phyloP scores from a whole-genome alignment of 164 flowering plant genomes.

The Stephania japonica region DNA sequence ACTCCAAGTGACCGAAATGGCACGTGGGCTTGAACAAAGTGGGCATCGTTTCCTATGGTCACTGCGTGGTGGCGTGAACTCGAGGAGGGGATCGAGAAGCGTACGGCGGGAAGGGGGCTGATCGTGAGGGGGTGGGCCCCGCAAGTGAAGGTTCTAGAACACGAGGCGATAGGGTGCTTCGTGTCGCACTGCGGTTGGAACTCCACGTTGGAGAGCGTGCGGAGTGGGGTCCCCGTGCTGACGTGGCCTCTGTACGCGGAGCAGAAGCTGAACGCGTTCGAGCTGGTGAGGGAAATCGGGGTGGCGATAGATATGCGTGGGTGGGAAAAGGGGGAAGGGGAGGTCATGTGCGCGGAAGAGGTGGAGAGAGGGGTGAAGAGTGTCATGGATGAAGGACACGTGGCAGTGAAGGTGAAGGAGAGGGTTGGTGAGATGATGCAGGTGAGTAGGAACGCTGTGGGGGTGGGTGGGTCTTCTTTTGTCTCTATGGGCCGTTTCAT shows the following conservation, averaged over 20 bases:
- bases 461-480: not conserved
- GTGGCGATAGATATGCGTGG: constrained; percentile 4
- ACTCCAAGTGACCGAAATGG: constrained; percentile 30
- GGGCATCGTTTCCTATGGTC: constrained; percentile 40
- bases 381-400: not conserved
- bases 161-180: constrained; percentile 17
- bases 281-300: constrained; percentile 12
- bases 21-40: constrained; percentile 29
- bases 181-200: constrained; percentile 22
- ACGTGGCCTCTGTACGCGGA: constrained; percentile 21
- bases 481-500: not conserved
- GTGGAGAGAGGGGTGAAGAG: not conserved
- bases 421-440: not conserved
- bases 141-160: constrained; percentile 11
- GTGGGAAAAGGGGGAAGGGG: too few species aligned
- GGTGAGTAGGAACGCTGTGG: not conserved
- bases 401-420: not conserved
- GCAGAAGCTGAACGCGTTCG: constrained; percentile 15
- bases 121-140: constrained; percentile 9
- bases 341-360: not conserved
- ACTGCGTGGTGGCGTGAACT: constrained; percentile 16
- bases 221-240: constrained; percentile 16
- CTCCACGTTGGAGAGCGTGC: constrained; percentile 14
- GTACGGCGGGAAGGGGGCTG: constrained; percentile 10
- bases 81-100: constrained; percentile 15